Evolutionary conservation across 345 rosid genomes (phyloP), one percentile per base, ranked within the genome.

Genomic region (Syzygium aromaticum): DNA sequence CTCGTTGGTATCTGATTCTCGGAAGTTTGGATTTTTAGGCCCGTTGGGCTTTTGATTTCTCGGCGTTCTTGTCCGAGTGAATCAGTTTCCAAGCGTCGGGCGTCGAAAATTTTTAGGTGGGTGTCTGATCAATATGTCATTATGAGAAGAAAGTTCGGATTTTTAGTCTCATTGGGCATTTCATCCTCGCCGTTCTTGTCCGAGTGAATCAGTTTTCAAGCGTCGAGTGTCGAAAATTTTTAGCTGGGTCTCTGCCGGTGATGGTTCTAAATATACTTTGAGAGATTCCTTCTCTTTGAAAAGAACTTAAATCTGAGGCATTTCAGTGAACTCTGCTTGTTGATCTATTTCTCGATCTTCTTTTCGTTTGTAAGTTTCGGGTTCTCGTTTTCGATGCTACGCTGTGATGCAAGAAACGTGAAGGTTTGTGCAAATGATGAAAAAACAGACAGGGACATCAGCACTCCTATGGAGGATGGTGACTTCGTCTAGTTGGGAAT

Each of bases 391-490:
- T 49, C 73, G 28, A 51, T 52, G 17, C 23, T 51, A 6, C 15
- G 73, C 22, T 38, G 21, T 17, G 51, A 38, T 84, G 8, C 27
- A n/a, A 59, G 43, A 8, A 13, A 17, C 57, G 27, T 56, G 49
- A 38, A 63, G 84, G 8, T 40, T 2, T 67, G 89, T 93, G 94
- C 98, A 92, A 92, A 88, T 95, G 96, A 94, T 82, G 95, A 95
- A 91, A 88, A 88, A 92, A 89, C 64, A 95, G 98, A 96, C 98
- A 94, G 97, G 96, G 96, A 96, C 96, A 96, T 94, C 97, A 92
- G 98, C 84, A 90, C 89, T 87, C 88, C 90, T 54, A 78, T 16
- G 89, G 89, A 87, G 89, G 52, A 89, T 92, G 93, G 87, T 91
- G 92, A 91, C 87, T 82, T 15, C 15, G 52, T 89, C 88, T 89